Conservation (phyloP, 257 asterid species). For the Mitragyna speciosa region DNA sequence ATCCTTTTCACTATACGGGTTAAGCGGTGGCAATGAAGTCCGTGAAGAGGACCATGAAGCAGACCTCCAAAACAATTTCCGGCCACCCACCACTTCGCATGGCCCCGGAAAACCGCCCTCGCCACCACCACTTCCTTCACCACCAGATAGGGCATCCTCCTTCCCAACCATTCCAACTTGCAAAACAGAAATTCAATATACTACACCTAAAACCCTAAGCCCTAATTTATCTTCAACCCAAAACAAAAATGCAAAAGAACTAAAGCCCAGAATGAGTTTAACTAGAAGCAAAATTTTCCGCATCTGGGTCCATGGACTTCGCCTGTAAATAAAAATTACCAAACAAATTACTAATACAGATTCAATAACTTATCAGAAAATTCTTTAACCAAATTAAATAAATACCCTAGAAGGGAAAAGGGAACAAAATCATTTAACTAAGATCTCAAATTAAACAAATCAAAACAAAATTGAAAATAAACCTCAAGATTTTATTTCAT, state of each 20-base stretch:
- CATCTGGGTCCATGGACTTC: slow-evolving; percentile 20
- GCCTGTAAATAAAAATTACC: slow-evolving; percentile 20
- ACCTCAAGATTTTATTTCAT: neutral
- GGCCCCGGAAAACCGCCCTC: slow-evolving; percentile 33
- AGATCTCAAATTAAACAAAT: slow-evolving; percentile 16
- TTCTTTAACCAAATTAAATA: neutral
- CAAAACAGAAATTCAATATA: slow-evolving; percentile 2
- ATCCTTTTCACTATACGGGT: slow-evolving; percentile 40
- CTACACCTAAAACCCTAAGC: slow-evolving; percentile 10
- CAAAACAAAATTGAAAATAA: neutral
- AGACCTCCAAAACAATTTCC: slow-evolving; percentile 52
- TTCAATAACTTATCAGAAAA: slow-evolving; percentile 3
- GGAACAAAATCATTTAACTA: slow-evolving; percentile 12
- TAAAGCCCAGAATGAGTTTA: slow-evolving; percentile 9
- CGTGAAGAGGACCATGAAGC: slow-evolving; percentile 59
- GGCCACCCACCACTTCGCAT: slow-evolving; percentile 32
- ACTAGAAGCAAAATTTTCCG: neutral
- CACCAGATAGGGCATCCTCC: slow-evolving; percentile 36
- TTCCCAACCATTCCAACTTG: slow-evolving; percentile 42
- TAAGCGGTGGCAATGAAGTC: slow-evolving; percentile 45
- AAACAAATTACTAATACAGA: neutral
- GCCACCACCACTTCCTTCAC: slow-evolving; percentile 21
- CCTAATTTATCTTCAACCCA: neutral
- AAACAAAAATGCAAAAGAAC: neutral
- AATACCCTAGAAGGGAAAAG: slow-evolving; percentile 3